Base-by-base conservation (phyloP, 2,329 filamentous ascomycete species). In the Botrytis pseudocinerea region DNA sequence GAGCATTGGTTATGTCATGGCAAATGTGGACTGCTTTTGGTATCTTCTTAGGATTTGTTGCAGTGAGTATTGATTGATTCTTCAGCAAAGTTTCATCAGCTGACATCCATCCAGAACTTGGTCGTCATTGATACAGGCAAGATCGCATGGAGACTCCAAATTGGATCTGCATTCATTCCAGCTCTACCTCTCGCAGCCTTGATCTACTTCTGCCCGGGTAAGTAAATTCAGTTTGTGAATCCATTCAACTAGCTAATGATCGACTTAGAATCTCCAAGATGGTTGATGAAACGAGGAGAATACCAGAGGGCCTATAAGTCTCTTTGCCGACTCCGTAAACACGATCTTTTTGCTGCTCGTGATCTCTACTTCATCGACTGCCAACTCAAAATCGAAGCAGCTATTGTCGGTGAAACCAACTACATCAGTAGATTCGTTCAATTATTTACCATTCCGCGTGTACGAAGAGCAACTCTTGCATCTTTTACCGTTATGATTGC, bases 1-100 rank as follows among this genome's bases (percentile, higher is more conserved):
- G 87, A 73, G 87, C 91, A 12, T 85, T 96, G 28, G 92, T 95
- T 76, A 95, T 96, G 93, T 91, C 90, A 75, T 95, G 93, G 93
- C 91, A 95, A 82, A 84, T 92, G 81, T 92, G 89, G 88, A 90
- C 86, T 7, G 86, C 86, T 9, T 88, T 90, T 79, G 88, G 88
- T 71, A 90, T 90, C 75, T 86, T 89, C 77, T 82, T 90, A 28
- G 78, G 78, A 6, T 76, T 75, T 38, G 76, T 71, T 82, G 51
- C 81, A 80, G 70, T 72, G 60, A 62, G 70, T 69, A 42, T 12
- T 66, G 10, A 20, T 28, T 42, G 16, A 8, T 7, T 5, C 18
- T 16, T 1, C 0, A 20, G 28, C 5, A n/a, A 38, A 20, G 4
- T 14, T 4, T 20, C 6, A 60, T 18, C 1, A 42, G 16, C 54